Evolutionary conservation across 306 rosid species (phyloP).

Genomic region (Prunus armeniaca): DNA sequence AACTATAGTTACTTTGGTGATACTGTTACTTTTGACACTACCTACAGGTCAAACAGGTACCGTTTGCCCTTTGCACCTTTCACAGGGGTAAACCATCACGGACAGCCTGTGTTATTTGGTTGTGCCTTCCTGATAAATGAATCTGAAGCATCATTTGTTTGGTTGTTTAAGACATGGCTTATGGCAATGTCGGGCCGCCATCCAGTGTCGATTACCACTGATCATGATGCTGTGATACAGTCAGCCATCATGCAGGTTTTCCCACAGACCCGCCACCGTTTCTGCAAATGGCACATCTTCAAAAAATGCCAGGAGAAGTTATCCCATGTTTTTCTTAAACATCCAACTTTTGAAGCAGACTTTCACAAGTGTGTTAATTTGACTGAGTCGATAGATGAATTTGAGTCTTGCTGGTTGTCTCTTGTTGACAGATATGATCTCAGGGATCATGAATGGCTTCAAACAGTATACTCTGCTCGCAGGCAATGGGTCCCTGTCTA

Average conservation of each 20-base stretch:
- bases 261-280: conserved; percentile 88
- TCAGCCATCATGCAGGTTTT: conserved; percentile 76
- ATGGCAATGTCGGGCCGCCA: conserved; percentile 84
- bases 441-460: conserved; percentile 97
- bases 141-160: conserved; percentile 83
- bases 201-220: conserved; percentile 91
- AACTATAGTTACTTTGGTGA: conserved; percentile 88
- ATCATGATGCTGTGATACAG: conserved; percentile 79
- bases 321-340: conserved; percentile 80
- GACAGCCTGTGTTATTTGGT: conserved; percentile 94
- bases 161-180: conserved; percentile 96
- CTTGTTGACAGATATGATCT: conserved; percentile 82
- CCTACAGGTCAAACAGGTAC: conserved; percentile 94
- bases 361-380: conserved; percentile 93
- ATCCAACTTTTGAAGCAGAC: conserved; percentile 91
- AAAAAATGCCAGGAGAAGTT: conserved; percentile 95
- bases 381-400: conserved; percentile 90
- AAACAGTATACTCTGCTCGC: conserved; percentile 65
- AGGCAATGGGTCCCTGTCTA: conserved; percentile 97
- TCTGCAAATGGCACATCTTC: conserved; percentile 99
- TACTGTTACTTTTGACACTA: conserved; percentile 95
- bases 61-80: conserved; percentile 96
- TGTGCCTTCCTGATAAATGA: conserved; percentile 92
- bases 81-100: conserved; percentile 95
- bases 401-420: conserved; percentile 88